Evolutionary conservation across 805 yeast genomes (phyloP).

Genomic region (Lipomyces kockii): DNA sequence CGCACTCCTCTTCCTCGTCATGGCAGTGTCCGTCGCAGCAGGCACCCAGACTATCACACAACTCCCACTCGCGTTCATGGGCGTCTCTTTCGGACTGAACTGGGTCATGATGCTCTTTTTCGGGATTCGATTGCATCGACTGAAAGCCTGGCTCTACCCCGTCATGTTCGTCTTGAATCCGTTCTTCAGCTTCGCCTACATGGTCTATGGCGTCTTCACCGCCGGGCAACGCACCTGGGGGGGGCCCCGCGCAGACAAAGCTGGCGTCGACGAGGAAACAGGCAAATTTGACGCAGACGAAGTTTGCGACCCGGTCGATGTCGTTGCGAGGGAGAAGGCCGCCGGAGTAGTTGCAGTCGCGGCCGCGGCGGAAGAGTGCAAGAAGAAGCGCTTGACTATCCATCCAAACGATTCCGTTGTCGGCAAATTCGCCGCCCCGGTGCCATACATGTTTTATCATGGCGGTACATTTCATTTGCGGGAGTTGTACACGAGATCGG

Average conservation of each 20-base stretch:
- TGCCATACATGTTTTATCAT: constrained; percentile 7
- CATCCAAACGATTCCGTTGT: constrained; percentile 29
- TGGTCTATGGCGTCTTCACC: constrained; percentile 34
- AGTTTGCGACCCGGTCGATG: constrained; percentile 11
- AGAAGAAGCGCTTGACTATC: constrained; percentile 14
- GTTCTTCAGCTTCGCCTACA: constrained; percentile 29
- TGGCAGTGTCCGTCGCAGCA: constrained; percentile 19
- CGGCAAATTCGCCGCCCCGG: constrained; percentile 21
- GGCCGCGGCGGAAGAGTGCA: neutral
- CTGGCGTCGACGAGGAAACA: constrained; percentile 14
- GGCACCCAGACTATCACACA: constrained; percentile 10
- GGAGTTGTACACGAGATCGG: neutral
- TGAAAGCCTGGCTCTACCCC: constrained; percentile 32
- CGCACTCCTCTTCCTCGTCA: constrained; percentile 22
- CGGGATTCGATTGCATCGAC: constrained; percentile 25
- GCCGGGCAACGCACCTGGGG: constrained; percentile 36
- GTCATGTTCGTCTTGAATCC: constrained; percentile 31
- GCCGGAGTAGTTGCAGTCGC: neutral
- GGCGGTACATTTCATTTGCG: constrained; percentile 11
- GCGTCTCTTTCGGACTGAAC: constrained; percentile 25
- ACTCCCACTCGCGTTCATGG: constrained; percentile 21
- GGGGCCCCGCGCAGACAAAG: constrained; percentile 34
- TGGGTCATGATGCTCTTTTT: constrained; percentile 31
- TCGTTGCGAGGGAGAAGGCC: constrained; percentile 8
- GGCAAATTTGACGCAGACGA: neutral